Base-by-base conservation (phyloP, 139 green algal species). In the Ettlia oleoabundans region DNA sequence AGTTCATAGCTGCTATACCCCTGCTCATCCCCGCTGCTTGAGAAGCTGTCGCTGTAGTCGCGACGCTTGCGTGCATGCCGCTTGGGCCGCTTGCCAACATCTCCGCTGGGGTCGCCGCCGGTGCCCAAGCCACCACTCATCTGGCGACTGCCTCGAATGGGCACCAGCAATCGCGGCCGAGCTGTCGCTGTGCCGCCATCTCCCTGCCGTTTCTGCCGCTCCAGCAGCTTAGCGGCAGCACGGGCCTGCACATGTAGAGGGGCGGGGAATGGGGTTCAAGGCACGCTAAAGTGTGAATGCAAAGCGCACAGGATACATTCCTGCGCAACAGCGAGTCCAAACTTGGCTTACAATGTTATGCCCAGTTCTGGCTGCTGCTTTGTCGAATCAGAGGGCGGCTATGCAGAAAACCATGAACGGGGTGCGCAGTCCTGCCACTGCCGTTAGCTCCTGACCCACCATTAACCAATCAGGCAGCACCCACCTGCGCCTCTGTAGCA, bases 401-500 rank as follows among this genome's bases (percentile, higher is more conserved):
- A n/a, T n/a, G n/a, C n/a, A n/a, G n/a, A n/a, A n/a, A n/a, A n/a
- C n/a, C n/a, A n/a, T n/a, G n/a, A n/a, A n/a, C n/a, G n/a, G n/a
- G n/a, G n/a, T n/a, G n/a, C n/a, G n/a, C n/a, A n/a, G n/a, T n/a
- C n/a, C n/a, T n/a, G n/a, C n/a, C n/a, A n/a, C n/a, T n/a, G n/a
- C n/a, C n/a, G n/a, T n/a, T n/a, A n/a, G n/a, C n/a, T n/a, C n/a
- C n/a, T n/a, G n/a, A n/a, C n/a, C n/a, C n/a, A n/a, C n/a, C n/a
- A n/a, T n/a, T n/a, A n/a, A n/a, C n/a, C n/a, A n/a, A n/a, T n/a
- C n/a, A n/a, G n/a, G 13, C 3, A 10, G 68, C 41, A 41, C 73
- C 22, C 35, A 67, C 73, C 73, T 80, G 73, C 28, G 73, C 73
- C 53, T 80, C 73, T 10, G 73, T 80, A 19, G 73, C 73, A 21